A percentile compares a stretch with the other conserved stretches of the same genome.
Conservation (phyloP, 139 green algal genomes). For the Micromonas pusilla region DNA sequence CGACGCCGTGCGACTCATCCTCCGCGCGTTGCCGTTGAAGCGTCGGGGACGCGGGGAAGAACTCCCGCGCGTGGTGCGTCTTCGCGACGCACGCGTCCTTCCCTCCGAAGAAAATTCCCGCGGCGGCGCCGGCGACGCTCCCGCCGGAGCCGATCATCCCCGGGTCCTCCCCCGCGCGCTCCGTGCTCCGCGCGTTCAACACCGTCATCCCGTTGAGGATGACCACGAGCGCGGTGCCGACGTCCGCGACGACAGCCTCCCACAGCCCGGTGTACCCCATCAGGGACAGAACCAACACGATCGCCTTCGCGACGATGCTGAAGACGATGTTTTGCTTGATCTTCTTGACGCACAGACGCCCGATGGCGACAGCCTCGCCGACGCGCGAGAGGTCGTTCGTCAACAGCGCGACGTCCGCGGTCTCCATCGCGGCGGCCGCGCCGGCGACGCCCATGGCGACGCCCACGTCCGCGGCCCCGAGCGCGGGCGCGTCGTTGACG, state of each 20-base stretch:
- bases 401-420: conserved; percentile 62
- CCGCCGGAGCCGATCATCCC: no score
- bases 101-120: no score
- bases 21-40: no score
- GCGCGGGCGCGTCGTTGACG: conserved; percentile 57
- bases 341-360: conserved; percentile 28
- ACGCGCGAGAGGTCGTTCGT: conserved; percentile 56
- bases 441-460: conserved; percentile 59
- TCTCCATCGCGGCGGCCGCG: conserved; percentile 59
- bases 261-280: conserved; percentile 46
- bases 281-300: conserved; percentile 36
- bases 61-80: no score
- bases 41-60: no score
- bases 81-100: no score
- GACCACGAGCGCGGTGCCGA: conserved; percentile 51
- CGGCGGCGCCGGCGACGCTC: no score
- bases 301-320: conserved; percentile 3
- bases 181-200: no score
- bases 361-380: conserved; percentile 41
- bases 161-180: no score
- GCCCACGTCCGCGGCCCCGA: conserved; percentile 43
- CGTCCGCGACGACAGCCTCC: conserved; percentile 55
- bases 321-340: conserved; percentile 51
- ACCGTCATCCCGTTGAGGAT: conserved; percentile 48
- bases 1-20: no score